Evolutionary conservation across 1,284 basidiomycete genomes (phyloP).

Genomic region (Ceratobasidium sp.): DNA sequence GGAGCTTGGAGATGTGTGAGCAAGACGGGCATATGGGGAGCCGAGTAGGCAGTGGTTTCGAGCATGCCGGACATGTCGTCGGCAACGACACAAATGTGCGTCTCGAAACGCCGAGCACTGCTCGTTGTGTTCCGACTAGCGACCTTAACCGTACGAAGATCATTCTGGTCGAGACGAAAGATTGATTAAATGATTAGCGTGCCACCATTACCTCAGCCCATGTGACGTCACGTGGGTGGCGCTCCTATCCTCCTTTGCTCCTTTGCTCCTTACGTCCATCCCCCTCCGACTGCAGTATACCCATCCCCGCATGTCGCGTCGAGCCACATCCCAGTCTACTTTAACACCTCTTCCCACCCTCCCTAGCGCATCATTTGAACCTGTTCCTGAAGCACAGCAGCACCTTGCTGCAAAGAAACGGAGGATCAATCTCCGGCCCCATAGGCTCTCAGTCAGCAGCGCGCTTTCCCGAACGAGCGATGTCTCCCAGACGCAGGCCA

Average conservation of each 20-base stretch:
- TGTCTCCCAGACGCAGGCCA: not conserved
- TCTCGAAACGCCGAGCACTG: not conserved
- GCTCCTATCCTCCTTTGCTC: not conserved
- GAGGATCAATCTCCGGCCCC: conserved; percentile 18
- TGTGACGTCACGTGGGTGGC: conserved; percentile 37
- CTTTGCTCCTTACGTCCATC: not conserved
- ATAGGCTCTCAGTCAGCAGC: conserved; percentile 16
- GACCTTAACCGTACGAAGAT: conserved; percentile 13
- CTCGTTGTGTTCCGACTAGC: not conserved
- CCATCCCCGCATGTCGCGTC: conserved; percentile 33
- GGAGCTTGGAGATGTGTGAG: conserved; percentile 65
- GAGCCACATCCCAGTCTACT: conserved; percentile 2
- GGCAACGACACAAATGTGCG: conserved; percentile 33
- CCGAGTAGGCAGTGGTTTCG: conserved; percentile 61
- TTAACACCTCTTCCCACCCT: conserved; percentile 15
- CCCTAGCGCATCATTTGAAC: conserved; percentile 17
- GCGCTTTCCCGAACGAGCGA: conserved; percentile 8
- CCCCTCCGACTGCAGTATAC: conserved; percentile 31
- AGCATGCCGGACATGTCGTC: conserved; percentile 65
- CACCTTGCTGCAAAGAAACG: conserved; percentile 21
- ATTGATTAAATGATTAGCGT: conserved; percentile 1
- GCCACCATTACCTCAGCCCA: conserved; percentile 8
- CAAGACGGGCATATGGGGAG: conserved; percentile 74
- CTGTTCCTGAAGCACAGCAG: conserved; percentile 28
- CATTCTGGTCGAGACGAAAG: conserved; percentile 2